Conservation (phyloP, 2,329 filamentous ascomycete species). For the Ophiocordyceps robertsii region DNA sequence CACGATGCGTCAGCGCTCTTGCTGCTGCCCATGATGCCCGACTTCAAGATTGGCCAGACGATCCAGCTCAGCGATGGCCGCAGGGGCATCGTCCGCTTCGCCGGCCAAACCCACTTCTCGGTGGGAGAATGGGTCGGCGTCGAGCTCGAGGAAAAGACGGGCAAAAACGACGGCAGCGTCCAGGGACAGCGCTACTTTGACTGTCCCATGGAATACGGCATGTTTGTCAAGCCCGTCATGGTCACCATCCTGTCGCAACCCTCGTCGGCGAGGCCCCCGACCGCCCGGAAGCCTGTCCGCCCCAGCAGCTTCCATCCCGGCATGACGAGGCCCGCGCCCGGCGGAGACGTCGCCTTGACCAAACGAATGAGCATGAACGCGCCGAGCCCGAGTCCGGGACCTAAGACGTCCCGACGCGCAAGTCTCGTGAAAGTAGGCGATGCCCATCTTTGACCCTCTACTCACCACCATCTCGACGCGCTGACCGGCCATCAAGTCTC, state of each 20-base stretch:
- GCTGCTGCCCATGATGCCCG: slow-evolving; percentile 33
- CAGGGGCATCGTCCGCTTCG: slow-evolving; percentile 64
- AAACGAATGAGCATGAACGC: slow-evolving; percentile 60
- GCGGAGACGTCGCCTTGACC: slow-evolving; percentile 35
- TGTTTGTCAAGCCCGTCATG: slow-evolving; percentile 71
- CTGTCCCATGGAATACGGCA: slow-evolving; percentile 60
- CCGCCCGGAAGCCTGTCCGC: slow-evolving; percentile 26
- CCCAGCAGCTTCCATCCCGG: slow-evolving; percentile 35
- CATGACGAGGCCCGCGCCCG: slow-evolving; percentile 24
- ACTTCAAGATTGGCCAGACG: slow-evolving; percentile 54
- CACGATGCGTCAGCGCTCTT: slow-evolving; percentile 19
- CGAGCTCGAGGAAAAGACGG: slow-evolving; percentile 66
- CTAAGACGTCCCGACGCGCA: slow-evolving; percentile 39
- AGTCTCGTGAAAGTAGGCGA: slow-evolving; percentile 42
- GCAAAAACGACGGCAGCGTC: slow-evolving; percentile 91
- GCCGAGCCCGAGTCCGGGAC: slow-evolving; percentile 57
- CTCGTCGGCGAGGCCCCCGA: slow-evolving; percentile 21
- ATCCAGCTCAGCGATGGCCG: slow-evolving; percentile 70
- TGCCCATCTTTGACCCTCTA: neutral
- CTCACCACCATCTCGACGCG: neutral
- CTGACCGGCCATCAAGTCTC: slow-evolving; percentile 23
- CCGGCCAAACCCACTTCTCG: slow-evolving; percentile 69
- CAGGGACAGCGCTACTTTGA: slow-evolving; percentile 82
- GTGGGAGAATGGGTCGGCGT: slow-evolving; percentile 80
- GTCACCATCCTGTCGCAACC: slow-evolving; percentile 45